These are phyloP conservation scores for Saccharomyces pastorianus DNA, from an alignment of 1,139 yeast genomes.

Conservation along the genomic window DNA sequence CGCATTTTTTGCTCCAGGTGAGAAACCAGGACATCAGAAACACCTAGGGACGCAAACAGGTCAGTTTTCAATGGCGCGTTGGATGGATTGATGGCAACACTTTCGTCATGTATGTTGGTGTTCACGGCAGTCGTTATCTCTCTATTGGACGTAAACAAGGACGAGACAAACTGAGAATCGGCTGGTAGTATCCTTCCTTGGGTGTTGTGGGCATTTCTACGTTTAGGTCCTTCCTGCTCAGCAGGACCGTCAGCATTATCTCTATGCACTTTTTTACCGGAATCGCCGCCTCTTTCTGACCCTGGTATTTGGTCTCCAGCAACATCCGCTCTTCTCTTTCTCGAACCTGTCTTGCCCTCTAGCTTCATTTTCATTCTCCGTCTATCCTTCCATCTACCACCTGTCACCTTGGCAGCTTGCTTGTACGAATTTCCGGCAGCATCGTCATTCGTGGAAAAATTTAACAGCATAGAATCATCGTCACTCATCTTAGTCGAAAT, in stretches of 20 bases:
- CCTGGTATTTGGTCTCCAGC: slow-evolving; percentile 2
- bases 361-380: slow-evolving; percentile 37
- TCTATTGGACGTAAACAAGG: slow-evolving; percentile 72
- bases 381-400: slow-evolving; percentile 78
- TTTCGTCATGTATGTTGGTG: slow-evolving; percentile 24
- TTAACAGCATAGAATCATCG: slow-evolving; percentile 30
- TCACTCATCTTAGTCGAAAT: slow-evolving; percentile 19
- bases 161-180: slow-evolving; percentile 50
- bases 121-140: slow-evolving; percentile 31
- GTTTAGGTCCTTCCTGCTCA: slow-evolving; percentile 8
- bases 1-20: slow-evolving; percentile 54
- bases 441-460: slow-evolving; percentile 21
- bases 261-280: slow-evolving; percentile 1
- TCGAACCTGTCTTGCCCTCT: slow-evolving; percentile 23
- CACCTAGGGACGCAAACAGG: slow-evolving; percentile 65
- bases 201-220: slow-evolving; percentile 8
- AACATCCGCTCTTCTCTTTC: slow-evolving; percentile 17
- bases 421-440: slow-evolving; percentile 11
- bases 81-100: slow-evolving; percentile 48
- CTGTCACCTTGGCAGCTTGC: slow-evolving; percentile 40
- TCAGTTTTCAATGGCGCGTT: slow-evolving; percentile 61
- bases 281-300: slow-evolving; percentile 2
- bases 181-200: slow-evolving; percentile 5
- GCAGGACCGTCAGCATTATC: slow-evolving; percentile 7
- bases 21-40: slow-evolving; percentile 43